Evolutionary conservation across 2,329 filamentous ascomycete genomes (phyloP).

Genomic region (Phialophora tarda): DNA sequence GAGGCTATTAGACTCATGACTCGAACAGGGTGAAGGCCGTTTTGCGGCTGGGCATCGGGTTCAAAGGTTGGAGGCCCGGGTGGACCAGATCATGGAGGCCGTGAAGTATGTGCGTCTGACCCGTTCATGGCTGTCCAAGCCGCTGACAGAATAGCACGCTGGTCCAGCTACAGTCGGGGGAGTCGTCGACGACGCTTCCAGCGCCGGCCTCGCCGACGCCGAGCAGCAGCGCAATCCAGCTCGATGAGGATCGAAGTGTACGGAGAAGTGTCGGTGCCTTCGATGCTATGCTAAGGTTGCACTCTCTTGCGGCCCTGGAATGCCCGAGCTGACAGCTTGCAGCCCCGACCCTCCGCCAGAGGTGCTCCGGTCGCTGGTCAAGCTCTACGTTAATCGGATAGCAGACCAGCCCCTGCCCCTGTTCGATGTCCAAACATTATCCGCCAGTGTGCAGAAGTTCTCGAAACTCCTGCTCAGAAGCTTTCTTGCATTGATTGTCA

Average conservation of each 20-base stretch:
- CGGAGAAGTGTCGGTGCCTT: not conserved
- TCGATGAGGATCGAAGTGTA: not conserved
- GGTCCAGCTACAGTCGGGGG: slow-evolving; percentile 27
- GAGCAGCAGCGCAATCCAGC: slow-evolving; percentile 3
- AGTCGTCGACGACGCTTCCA: slow-evolving; percentile 25
- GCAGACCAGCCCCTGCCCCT: slow-evolving; percentile 58
- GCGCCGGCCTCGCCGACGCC: slow-evolving; percentile 20
- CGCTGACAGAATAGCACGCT: slow-evolving; percentile 19
- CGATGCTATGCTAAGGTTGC: slow-evolving; percentile 18
- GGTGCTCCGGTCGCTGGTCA: slow-evolving; percentile 47
- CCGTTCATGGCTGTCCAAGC: not conserved
- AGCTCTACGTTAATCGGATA: slow-evolving; percentile 56
- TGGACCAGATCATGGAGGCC: slow-evolving; percentile 46
- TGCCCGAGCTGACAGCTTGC: slow-evolving; percentile 31
- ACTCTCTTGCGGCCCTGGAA: slow-evolving; percentile 3
- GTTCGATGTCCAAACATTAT: slow-evolving; percentile 45
- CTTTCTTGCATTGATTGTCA: slow-evolving; percentile 52
- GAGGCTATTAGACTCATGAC: not conserved
- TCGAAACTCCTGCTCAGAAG: slow-evolving; percentile 46
- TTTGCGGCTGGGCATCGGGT: slow-evolving; percentile 44
- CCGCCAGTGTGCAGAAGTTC: slow-evolving; percentile 45
- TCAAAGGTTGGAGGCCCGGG: slow-evolving; percentile 44
- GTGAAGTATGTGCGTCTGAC: slow-evolving; percentile 43
- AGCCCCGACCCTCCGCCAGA: slow-evolving; percentile 49
- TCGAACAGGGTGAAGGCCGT: not conserved